A percentile compares a stretch with the other conserved stretches of the same genome.
These are phyloP conservation scores for Condylostoma magnum DNA, from an alignment of 169 alveolate genomes.

Conservation along the genomic window DNA sequence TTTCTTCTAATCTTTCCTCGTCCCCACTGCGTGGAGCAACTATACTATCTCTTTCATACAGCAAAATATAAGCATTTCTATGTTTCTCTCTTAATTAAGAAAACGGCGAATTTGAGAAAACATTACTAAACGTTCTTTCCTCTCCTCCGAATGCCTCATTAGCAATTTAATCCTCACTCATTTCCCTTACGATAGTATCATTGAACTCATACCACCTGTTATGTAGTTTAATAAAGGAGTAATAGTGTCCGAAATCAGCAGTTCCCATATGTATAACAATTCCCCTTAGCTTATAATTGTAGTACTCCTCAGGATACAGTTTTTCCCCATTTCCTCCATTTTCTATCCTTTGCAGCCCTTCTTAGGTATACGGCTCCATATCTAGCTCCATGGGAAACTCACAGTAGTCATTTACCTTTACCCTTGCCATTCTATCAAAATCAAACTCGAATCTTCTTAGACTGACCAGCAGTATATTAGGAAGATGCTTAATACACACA, in stretches of 20 bases:
- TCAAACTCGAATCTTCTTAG: conserved; percentile 74
- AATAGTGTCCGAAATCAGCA: conserved; percentile 86
- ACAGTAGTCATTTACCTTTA: conserved; percentile 78
- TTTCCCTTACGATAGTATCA: conserved; percentile 65
- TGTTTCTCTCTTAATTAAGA: conserved; percentile 37
- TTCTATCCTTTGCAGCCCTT: conserved; percentile 65
- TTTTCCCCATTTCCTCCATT: conserved; percentile 42
- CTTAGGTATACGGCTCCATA: conserved; percentile 70
- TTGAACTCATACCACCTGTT: conserved; percentile 81
- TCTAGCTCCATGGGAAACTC: conserved; percentile 82
- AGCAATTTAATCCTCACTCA: conserved; percentile 66
- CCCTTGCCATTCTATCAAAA: conserved; percentile 72
- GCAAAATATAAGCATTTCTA: conserved; percentile 61
- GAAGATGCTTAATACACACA: conserved; percentile 77
- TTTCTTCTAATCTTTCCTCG: not conserved
- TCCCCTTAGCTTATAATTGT: conserved; percentile 73
- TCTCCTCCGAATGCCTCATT: conserved; percentile 80
- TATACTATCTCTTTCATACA: conserved; percentile 56
- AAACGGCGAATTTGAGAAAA: not conserved
- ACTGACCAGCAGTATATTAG: conserved; percentile 69
- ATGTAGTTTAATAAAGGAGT: conserved; percentile 61
- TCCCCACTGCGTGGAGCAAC: not conserved
- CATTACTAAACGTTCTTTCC: conserved; percentile 35
- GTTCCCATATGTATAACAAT: conserved; percentile 82
- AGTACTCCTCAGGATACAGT: conserved; percentile 55